Evolutionary conservation across 2,329 filamentous ascomycete species (phyloP).

Genomic region (Ophiostoma triangulosporum): DNA sequence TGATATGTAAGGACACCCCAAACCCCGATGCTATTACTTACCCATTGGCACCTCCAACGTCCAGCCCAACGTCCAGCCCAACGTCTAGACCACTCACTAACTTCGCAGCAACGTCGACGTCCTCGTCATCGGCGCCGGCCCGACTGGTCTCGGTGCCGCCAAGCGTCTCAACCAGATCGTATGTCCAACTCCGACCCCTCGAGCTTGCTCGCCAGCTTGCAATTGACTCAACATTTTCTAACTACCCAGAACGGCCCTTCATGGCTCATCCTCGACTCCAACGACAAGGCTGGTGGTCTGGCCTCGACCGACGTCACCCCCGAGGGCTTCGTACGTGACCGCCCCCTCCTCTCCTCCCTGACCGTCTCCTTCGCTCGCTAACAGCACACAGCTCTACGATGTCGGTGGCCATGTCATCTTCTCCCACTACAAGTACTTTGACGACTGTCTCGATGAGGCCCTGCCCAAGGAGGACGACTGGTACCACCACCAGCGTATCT

Average conservation of each 20-base stretch:
- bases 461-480: constrained; percentile 89
- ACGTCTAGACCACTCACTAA: no score
- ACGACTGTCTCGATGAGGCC: constrained; percentile 95
- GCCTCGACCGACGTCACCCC: constrained; percentile 89
- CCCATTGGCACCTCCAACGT: not conserved
- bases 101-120: constrained; percentile 72
- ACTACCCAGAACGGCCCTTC: constrained; percentile 64
- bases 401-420: constrained; percentile 98
- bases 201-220: not conserved
- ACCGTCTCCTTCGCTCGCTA: not conserved
- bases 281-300: constrained; percentile 85
- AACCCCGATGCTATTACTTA: not conserved
- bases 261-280: constrained; percentile 91
- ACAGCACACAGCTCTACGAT: constrained; percentile 67
- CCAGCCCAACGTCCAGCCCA: no score
- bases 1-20: constrained; percentile 4
- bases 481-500: constrained; percentile 97
- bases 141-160: constrained; percentile 91
- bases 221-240: not conserved
- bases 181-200: constrained; percentile 22
- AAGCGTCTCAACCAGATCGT: constrained; percentile 97
- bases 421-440: constrained; percentile 99
- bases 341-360: not conserved
- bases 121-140: constrained; percentile 93
- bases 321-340: constrained; percentile 80